Conservation (phyloP, 768 basidiomycete genomes). For the Suillus weaverae region DNA sequence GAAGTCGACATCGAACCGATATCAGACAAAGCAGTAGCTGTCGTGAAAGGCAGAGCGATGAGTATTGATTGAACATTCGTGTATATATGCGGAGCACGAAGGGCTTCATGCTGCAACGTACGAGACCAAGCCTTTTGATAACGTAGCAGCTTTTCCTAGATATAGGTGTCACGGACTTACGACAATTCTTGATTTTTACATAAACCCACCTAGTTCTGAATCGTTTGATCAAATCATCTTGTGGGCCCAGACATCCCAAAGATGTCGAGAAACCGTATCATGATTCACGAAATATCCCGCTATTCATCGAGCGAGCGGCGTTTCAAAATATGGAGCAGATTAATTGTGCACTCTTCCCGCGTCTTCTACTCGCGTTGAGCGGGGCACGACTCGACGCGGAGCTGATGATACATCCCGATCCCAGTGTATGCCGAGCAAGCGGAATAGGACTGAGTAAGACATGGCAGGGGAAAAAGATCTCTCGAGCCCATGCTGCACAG, state of each 20-base stretch:
- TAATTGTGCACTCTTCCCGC: not conserved
- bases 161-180: not conserved
- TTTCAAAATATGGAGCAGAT: not conserved
- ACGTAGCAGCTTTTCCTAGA: not conserved
- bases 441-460: not conserved
- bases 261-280: not conserved
- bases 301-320: not conserved
- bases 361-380: not conserved
- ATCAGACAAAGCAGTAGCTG: conserved; percentile 12
- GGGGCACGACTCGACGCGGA: not conserved
- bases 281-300: not conserved
- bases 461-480: not conserved
- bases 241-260: not conserved
- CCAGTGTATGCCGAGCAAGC: not conserved
- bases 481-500: not conserved
- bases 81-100: not conserved
- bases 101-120: not conserved
- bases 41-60: conserved; percentile 7
- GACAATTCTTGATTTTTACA: not conserved
- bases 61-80: not conserved
- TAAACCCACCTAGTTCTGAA: not conserved
- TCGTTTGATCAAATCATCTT: not conserved
- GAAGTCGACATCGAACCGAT: conserved; percentile 14
- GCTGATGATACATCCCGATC: not conserved
- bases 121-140: not conserved